These are phyloP conservation scores for Ophiostoma novo-ulmi DNA, from an alignment of 2,329 filamentous ascomycete genomes.

Conservation along the genomic window DNA sequence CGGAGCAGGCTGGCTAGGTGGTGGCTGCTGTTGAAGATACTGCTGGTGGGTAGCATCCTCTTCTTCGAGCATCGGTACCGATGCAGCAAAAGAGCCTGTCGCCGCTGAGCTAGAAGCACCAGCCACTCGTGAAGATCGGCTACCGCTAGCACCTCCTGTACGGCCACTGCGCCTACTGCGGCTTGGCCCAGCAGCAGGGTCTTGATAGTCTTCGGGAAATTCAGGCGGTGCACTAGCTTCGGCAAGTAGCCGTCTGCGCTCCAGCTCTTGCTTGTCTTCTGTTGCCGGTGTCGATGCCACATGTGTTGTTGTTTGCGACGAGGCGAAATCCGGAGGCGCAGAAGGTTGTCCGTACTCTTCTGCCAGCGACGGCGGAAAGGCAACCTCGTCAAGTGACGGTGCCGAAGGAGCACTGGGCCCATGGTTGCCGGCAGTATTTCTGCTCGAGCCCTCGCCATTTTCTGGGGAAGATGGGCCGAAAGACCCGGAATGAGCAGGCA, in stretches of 20 bases:
- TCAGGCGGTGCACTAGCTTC: conserved; percentile 60
- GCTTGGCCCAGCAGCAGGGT: conserved; percentile 29
- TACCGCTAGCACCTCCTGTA: background rate
- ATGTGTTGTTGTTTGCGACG: background rate
- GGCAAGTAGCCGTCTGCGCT: conserved; percentile 58
- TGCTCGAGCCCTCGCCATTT: background rate
- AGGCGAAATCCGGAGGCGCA: conserved; percentile 7
- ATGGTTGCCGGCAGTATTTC: conserved; percentile 28
- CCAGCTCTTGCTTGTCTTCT: conserved; percentile 77
- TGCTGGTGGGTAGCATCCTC: conserved; percentile 38
- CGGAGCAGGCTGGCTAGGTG: background rate
- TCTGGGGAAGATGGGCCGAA: background rate
- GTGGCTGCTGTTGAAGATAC: background rate
- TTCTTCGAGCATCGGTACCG: conserved; percentile 54
- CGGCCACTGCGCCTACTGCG: background rate
- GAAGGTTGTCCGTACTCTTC: background rate
- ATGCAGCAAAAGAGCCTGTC: conserved; percentile 36
- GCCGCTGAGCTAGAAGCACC: background rate
- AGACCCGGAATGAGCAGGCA: background rate
- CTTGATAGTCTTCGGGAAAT: conserved; percentile 50
- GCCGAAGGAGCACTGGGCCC: conserved; percentile 44
- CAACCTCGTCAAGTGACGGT: conserved; percentile 44
- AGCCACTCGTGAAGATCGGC: background rate
- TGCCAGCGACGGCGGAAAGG: background rate
- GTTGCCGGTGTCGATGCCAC: conserved; percentile 37